Percentiles rank a stretch among this genome's conserved stretches.
phyloP scores from a whole-genome alignment of 352 stramenopile genomes.

The Phytophthora sp. region DNA sequence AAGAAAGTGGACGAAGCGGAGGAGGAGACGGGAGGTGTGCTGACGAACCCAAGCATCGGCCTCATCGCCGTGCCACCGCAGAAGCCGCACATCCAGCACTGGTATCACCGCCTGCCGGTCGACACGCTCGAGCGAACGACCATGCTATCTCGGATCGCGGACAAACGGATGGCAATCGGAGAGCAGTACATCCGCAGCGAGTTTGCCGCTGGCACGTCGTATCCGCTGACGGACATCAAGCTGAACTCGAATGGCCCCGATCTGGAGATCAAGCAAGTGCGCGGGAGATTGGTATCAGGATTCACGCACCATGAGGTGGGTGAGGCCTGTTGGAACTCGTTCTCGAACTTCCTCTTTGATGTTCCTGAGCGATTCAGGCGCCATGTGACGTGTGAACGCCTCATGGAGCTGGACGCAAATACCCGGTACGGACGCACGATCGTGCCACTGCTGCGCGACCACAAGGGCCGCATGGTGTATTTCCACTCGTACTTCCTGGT shows the following conservation, averaged over 20 bases:
- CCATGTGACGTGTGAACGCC: constrained; percentile 69
- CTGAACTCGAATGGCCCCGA: constrained; percentile 81
- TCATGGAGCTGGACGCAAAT: constrained; percentile 82
- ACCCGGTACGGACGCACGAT: constrained; percentile 83
- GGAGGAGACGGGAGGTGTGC: constrained; percentile 27
- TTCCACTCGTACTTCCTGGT: constrained; percentile 84
- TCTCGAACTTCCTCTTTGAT: constrained; percentile 82
- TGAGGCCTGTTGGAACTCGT: constrained; percentile 76
- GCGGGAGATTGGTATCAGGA: constrained; percentile 55
- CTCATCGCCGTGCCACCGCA: constrained; percentile 20
- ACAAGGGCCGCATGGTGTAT: constrained; percentile 66
- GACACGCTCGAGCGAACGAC: constrained; percentile 62
- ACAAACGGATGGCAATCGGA: constrained; percentile 58
- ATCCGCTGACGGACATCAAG: constrained; percentile 81
- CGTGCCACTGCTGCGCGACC: constrained; percentile 67
- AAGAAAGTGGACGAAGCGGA: constrained; percentile 69
- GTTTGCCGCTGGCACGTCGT: constrained; percentile 51
- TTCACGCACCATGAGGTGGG: constrained; percentile 71
- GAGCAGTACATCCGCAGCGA: constrained; percentile 59
- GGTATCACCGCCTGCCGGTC: constrained; percentile 65
- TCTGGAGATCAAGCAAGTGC: constrained; percentile 82
- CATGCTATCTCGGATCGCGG: constrained; percentile 58
- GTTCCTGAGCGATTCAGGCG: constrained; percentile 67
- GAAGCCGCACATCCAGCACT: constrained; percentile 62
- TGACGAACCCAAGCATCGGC: constrained; percentile 22